phyloP scores from a whole-genome alignment of 805 yeast genomes.

The Lipomyces starkeyi region DNA sequence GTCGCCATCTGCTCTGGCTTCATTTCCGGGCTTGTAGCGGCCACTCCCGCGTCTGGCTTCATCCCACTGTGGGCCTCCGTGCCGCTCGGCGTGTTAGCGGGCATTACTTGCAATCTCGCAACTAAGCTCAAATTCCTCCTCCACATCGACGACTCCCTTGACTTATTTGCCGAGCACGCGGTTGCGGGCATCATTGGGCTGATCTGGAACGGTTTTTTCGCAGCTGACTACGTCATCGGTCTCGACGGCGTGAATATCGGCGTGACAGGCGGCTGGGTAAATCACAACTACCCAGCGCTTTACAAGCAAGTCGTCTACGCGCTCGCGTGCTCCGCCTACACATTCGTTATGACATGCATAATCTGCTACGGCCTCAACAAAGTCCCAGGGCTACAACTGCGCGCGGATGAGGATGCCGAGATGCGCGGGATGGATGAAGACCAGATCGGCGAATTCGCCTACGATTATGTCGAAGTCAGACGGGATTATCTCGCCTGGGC shows the following conservation, averaged over 20 bases:
- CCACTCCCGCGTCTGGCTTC: conserved; percentile 92
- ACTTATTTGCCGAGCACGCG: conserved; percentile 98
- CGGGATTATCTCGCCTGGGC: conserved; percentile 68
- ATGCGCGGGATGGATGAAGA: conserved; percentile 92
- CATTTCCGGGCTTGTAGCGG: conserved; percentile 95
- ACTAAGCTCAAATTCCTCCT: conserved; percentile 84
- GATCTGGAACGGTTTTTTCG: conserved; percentile 87
- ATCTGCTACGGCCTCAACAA: conserved; percentile 74
- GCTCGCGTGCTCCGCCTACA: conserved; percentile 74
- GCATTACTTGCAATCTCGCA: conserved; percentile 84
- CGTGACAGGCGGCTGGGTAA: conserved; percentile 90
- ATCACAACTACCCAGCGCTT: conserved; percentile 88
- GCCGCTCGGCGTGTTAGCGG: conserved; percentile 79
- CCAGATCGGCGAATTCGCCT: conserved; percentile 98
- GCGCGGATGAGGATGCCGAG: conserved; percentile 86
- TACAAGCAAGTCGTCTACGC: conserved; percentile 88
- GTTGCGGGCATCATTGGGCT: conserved; percentile 92
- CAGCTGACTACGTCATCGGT: conserved; percentile 85
- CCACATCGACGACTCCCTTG: conserved; percentile 88
- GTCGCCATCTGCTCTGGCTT: conserved; percentile 96
- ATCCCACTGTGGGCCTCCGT: conserved; percentile 93
- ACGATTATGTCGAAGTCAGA: conserved; percentile 95
- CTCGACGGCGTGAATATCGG: conserved; percentile 66
- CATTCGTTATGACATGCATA: conserved; percentile 75
- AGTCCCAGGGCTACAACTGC: conserved; percentile 80